Conservation (phyloP, 2,329 filamentous ascomycete genomes). For the Pseudocercospora cruenta region DNA sequence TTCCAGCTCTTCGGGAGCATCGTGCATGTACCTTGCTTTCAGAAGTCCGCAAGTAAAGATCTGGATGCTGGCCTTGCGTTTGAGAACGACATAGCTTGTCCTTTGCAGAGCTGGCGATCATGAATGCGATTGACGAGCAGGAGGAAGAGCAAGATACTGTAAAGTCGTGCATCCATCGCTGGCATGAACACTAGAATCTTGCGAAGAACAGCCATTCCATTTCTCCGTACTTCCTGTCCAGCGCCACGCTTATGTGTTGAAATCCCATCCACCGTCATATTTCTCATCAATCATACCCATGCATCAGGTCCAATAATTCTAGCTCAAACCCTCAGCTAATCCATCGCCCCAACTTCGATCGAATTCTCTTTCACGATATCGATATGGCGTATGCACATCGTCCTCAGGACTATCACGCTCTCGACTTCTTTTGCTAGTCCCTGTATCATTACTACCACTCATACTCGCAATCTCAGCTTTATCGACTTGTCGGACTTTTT, state of each 20-base stretch:
- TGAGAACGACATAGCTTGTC: too few relatives aligned
- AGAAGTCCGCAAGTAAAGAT: too few relatives aligned
- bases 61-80: too few relatives aligned
- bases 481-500: constrained; percentile 21
- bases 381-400: constrained; percentile 55
- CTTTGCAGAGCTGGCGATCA: too few relatives aligned
- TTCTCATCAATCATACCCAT: background rate
- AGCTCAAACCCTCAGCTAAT: constrained; percentile 80
- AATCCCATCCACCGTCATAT: background rate
- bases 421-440: constrained; percentile 34
- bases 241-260: constrained; percentile 8
- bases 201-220: too few relatives aligned
- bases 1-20: background rate
- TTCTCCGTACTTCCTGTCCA: too few relatives aligned
- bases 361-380: constrained; percentile 55
- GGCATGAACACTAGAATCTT: too few relatives aligned
- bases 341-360: constrained; percentile 85
- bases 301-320: constrained; percentile 27
- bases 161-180: too few relatives aligned
- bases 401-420: constrained; percentile 42
- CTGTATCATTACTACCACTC: constrained; percentile 30
- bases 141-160: too few relatives aligned
- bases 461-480: constrained; percentile 31
- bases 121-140: too few relatives aligned
- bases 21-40: background rate